Evolutionary conservation across 768 basidiomycete genomes (phyloP).

Genomic region (Leucosporidium yakuticum): DNA sequence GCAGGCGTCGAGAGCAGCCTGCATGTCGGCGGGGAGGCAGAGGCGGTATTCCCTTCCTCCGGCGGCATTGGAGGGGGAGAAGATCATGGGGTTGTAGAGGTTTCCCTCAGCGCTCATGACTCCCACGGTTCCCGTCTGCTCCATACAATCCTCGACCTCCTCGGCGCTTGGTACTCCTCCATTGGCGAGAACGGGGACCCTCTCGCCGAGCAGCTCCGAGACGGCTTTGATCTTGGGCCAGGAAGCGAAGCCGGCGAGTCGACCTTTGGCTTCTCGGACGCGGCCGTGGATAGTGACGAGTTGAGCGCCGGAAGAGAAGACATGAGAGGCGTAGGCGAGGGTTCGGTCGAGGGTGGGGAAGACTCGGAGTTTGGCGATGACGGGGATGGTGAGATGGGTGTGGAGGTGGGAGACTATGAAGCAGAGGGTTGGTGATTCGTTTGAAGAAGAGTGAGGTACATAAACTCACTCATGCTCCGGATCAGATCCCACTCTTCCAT

Average conservation of each 20-base stretch:
- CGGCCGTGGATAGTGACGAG: conserved; percentile 92
- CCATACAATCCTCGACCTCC: conserved; percentile 74
- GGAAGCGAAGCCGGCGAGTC: conserved; percentile 45
- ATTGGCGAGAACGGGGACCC: conserved; percentile 90
- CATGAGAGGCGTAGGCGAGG: conserved; percentile 89
- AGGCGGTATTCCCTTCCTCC: conserved; percentile 21
- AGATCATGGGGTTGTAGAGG: conserved; percentile 84
- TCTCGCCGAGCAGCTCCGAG: conserved; percentile 67
- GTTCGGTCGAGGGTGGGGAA: conserved; percentile 81
- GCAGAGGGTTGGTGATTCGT: neutral
- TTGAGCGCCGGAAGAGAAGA: conserved; percentile 90
- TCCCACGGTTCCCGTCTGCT: conserved; percentile 78
- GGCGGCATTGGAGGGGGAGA: conserved; percentile 35
- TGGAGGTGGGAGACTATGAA: conserved; percentile 75
- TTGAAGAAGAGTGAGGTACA: neutral
- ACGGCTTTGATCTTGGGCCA: conserved; percentile 75
- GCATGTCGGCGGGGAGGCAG: conserved; percentile 27
- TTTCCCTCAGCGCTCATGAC: conserved; percentile 92
- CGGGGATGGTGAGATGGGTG: conserved; percentile 74
- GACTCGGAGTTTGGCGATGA: conserved; percentile 92
- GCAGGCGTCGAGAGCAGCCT: conserved; percentile 21
- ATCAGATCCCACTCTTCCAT: conserved; percentile 95
- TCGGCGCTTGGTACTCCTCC: conserved; percentile 84
- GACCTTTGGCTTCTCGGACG: conserved; percentile 83
- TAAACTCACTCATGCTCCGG: conserved; percentile 60